Base-by-base conservation (phyloP, 176 grass and related monocot genomes). In the Juncus effusus region DNA sequence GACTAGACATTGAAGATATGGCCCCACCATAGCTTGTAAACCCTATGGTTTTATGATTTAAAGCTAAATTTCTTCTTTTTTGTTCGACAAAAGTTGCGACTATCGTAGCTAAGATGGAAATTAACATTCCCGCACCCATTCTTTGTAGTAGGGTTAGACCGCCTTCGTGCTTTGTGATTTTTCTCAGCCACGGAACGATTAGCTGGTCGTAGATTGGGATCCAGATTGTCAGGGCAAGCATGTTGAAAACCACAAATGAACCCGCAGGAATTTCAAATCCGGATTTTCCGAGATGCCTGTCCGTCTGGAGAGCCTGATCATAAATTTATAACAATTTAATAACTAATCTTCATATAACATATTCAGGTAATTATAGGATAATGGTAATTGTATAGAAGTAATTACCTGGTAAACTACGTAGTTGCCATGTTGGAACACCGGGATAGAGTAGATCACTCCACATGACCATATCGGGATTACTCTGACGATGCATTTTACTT, bases 171-270 rank as follows among this genome's bases (percentile, higher is more conserved):
- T 42, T 9, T 0, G 91, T 96, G 3, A 85, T 1, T 7, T 71
- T 73, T 13, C 15, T 62, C 36, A 90, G 3, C 16, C 50, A 41
- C 36, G 87, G 91, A 6, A 90, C 81, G 0, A 96, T 5, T 4
- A 85, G 2, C 3, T 81, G 40, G 61, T 96, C 91, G 57, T 96
- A 96, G 1, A 90, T 40, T 0, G 87, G 87, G 0, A 96, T 40
- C 79, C 84, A 96, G 0, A 76, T 0, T 2, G 87, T 90, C 5
- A 96, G 15, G 2, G 87, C 45, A 4, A 87, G 60, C 91, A 96
- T 96, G 65, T 81, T 38, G 79, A 90, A 96, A 6, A 96, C 81
- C n/a, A 82, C 47, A 52, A 96, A 78, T 6, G 84, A 87, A 3
- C 74, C 91, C 0, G 87, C 65, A 0, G 87, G 87, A 1, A 96